Evolutionary conservation across 176 grass and related monocot species (phyloP).

Genomic region (Ananas comosus): DNA sequence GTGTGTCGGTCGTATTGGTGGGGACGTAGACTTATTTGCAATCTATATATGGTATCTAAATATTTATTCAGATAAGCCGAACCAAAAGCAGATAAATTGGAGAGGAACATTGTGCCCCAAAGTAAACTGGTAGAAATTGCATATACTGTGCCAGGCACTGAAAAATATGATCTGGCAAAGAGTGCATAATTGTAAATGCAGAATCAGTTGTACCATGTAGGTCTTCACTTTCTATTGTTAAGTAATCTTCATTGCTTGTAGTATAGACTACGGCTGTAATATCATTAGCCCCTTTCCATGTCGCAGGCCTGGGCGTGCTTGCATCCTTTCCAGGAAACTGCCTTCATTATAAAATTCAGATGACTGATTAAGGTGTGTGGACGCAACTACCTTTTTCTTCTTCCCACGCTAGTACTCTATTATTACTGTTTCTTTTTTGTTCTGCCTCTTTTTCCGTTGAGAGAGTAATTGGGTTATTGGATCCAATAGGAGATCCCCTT

Average conservation of each 20-base stretch:
- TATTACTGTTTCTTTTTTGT: too few species aligned
- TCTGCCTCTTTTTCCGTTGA: too few species aligned
- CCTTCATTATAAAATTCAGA: background rate
- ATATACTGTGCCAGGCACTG: background rate
- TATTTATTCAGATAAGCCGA: background rate
- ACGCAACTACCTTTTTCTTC: background rate
- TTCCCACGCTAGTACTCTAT: too few species aligned
- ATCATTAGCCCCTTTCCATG: background rate
- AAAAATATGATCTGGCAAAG: background rate
- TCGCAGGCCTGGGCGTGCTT: background rate
- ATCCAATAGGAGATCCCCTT: too few species aligned
- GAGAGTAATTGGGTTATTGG: too few species aligned
- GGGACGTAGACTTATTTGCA: background rate
- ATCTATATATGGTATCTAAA: background rate
- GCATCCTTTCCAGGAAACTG: background rate
- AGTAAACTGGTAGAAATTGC: background rate
- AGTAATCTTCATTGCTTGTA: background rate
- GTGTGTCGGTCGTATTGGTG: background rate
- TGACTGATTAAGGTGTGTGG: background rate
- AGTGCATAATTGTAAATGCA: background rate
- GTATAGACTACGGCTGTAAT: background rate
- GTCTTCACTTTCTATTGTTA: too few species aligned
- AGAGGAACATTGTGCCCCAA: background rate
- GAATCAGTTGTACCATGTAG: too few species aligned
- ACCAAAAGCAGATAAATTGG: slow-evolving; percentile 1